Base-by-base conservation (phyloP, 2,329 filamentous ascomycete genomes). In the Camillea tinctor region DNA sequence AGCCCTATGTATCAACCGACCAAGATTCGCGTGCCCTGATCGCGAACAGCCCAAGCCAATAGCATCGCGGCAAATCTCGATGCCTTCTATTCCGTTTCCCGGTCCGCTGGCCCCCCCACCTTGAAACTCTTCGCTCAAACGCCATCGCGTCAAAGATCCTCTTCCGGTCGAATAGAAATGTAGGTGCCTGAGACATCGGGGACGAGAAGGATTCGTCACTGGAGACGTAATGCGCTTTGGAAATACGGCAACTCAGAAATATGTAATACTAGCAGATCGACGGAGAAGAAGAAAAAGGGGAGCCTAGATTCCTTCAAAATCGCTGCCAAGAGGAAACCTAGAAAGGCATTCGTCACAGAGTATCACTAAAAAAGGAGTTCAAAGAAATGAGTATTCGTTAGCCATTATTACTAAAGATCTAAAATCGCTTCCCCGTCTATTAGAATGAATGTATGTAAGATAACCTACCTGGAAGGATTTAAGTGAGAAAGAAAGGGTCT, bases 151-250 rank as follows among this genome's bases (percentile, higher is more conserved):
- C 36, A 44, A n/a, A 44, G 17, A 44, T n/a, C 36, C 13, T 17
- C 6, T 30, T n/a, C n/a, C 36, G 17, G 36, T n/a, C 11, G 36
- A 44, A 44, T 2, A 44, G 6, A n/a, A 69, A 68, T 67, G 19
- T 64, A 58, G 68, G 63, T 70, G 68, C 68, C 68, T 70, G 66
- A 64, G 60, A 56, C 23, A n/a, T 30, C 22, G 44, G 52, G 36
- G 49, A 57, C n/a, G n/a, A 13, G 36, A 15, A n/a, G 30, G 19
- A 57, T 44, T 52, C 23, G 24, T 24, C 26, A 44, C 15, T 44
- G 36, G n/a, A 15, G 36, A 44, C 36, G 36, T 44, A 44, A 44
- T 44, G 11, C 36, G 17, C 15, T 44, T 44, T 15, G n/a, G n/a
- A 44, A n/a, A n/a, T 15, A 15, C 36, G 36, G 26, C 7, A 30